These are phyloP conservation scores for Fomitopsis pulvina DNA, from an alignment of 768 basidiomycete genomes.

Conservation along the genomic window DNA sequence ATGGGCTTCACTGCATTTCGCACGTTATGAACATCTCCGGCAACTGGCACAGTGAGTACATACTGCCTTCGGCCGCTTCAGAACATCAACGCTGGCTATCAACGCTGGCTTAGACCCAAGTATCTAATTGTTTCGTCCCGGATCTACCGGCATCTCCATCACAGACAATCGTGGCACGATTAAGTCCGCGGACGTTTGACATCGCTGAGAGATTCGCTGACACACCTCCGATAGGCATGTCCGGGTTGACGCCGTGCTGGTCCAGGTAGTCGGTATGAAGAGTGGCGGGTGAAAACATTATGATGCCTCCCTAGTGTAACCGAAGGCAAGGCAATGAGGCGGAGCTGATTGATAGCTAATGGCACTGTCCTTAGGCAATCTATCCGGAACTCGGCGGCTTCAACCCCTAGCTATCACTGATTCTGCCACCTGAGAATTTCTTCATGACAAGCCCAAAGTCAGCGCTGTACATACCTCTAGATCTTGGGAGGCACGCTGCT, in stretches of 20 bases:
- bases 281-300: too few species aligned
- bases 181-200: too few species aligned
- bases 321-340: too few species aligned
- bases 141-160: not conserved
- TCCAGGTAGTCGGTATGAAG: slow-evolving; percentile 16
- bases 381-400: too few species aligned
- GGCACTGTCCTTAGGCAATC: too few species aligned
- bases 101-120: slow-evolving; percentile 28
- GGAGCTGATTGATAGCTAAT: too few species aligned
- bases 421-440: slow-evolving; percentile 27
- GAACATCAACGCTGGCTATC: slow-evolving; percentile 24
- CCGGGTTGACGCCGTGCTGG: slow-evolving; percentile 24
- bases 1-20: slow-evolving; percentile 31
- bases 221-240: not conserved
- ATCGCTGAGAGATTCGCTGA: too few species aligned
- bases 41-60: not conserved
- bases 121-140: slow-evolving; percentile 27
- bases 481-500: too few species aligned
- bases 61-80: slow-evolving; percentile 32
- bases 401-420: slow-evolving; percentile 32
- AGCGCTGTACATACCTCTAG: too few species aligned
- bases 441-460: too few species aligned
- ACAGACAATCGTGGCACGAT: too few species aligned
- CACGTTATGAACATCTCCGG: slow-evolving; percentile 28
- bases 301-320: too few species aligned